A percentile compares a stretch with the other conserved stretches of the same genome.
phyloP scores from a whole-genome alignment of 805 yeast species.

The Sugiyamaella boreocaroliniensis region DNA sequence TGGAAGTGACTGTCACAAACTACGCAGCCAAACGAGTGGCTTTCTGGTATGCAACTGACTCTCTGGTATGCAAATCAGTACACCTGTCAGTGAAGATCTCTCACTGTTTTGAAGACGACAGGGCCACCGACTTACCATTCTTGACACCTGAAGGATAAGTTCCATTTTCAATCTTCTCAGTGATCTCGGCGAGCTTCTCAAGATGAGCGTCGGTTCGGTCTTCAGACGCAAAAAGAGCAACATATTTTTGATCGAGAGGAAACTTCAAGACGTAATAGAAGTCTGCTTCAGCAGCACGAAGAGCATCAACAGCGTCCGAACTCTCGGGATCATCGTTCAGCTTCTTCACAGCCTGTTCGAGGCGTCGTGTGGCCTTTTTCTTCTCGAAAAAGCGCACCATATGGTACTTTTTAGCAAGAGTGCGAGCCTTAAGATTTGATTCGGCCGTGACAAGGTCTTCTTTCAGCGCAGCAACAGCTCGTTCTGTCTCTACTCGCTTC shows the following conservation, averaged over 20 bases:
- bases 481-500: slow-evolving; percentile 42
- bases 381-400: slow-evolving; percentile 89
- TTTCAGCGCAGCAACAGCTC: slow-evolving; percentile 61
- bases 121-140: slow-evolving; percentile 25
- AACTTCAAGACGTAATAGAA: slow-evolving; percentile 67
- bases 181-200: slow-evolving; percentile 9
- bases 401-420: slow-evolving; percentile 68
- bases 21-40: too few relatives aligned
- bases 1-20: too few relatives aligned
- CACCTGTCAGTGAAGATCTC: not conserved
- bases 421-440: slow-evolving; percentile 40
- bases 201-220: slow-evolving; percentile 1
- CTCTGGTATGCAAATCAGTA: too few relatives aligned
- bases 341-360: slow-evolving; percentile 43
- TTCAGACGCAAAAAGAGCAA: slow-evolving; percentile 50
- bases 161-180: slow-evolving; percentile 15
- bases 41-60: too few relatives aligned
- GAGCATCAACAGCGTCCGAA: slow-evolving; percentile 21
- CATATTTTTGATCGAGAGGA: slow-evolving; percentile 74
- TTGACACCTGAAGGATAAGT: slow-evolving; percentile 15
- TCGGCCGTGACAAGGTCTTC: slow-evolving; percentile 50
- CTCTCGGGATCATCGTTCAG: slow-evolving; percentile 23
- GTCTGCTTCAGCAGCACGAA: slow-evolving; percentile 58
- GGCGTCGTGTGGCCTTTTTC: slow-evolving; percentile 71
- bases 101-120: not conserved